Evolutionary conservation across 306 rosid species (phyloP).

Genomic region (Gynostemma pentaphyllum): DNA sequence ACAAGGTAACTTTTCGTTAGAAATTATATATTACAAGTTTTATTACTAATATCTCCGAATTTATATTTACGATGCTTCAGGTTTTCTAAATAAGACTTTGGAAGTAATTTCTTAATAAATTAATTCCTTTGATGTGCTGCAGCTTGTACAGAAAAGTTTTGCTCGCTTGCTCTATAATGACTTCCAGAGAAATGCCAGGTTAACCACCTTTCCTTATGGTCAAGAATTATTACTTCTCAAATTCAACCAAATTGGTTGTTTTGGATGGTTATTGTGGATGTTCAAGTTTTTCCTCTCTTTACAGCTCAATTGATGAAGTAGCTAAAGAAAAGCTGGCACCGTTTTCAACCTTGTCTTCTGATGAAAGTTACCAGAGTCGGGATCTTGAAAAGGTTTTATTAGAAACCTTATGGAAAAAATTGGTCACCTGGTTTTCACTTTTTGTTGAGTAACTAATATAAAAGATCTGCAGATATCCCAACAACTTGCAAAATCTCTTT

Average conservation of each 20-base stretch:
- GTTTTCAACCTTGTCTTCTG: constrained; percentile 49
- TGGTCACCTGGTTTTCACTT: constrained; percentile 3
- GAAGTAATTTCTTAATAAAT: background rate
- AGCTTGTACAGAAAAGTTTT: constrained; percentile 98
- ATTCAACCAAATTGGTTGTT: constrained; percentile 5
- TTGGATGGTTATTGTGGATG: constrained; percentile 15
- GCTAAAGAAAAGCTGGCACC: constrained; percentile 72
- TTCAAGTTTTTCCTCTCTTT: constrained; percentile 18
- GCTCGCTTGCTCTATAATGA: constrained; percentile 77
- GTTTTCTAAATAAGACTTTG: background rate
- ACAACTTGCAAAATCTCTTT: constrained; percentile 78
- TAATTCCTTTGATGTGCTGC: constrained; percentile 24
- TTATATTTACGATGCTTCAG: background rate
- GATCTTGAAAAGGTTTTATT: constrained; percentile 92
- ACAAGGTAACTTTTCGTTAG: constrained; percentile 53
- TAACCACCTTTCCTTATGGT: constrained; percentile 11
- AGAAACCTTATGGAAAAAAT: background rate
- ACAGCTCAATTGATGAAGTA: constrained; percentile 67
- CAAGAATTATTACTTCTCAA: constrained; percentile 7
- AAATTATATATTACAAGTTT: background rate
- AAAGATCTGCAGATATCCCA: constrained; percentile 54
- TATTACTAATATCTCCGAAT: background rate
- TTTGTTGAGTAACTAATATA: constrained; percentile 10
- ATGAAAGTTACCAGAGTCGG: constrained; percentile 87
- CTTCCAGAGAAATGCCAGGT: constrained; percentile 71